Evolutionary conservation across 345 rosid species (phyloP).

Genomic region (Aquilaria yunnanensis): DNA sequence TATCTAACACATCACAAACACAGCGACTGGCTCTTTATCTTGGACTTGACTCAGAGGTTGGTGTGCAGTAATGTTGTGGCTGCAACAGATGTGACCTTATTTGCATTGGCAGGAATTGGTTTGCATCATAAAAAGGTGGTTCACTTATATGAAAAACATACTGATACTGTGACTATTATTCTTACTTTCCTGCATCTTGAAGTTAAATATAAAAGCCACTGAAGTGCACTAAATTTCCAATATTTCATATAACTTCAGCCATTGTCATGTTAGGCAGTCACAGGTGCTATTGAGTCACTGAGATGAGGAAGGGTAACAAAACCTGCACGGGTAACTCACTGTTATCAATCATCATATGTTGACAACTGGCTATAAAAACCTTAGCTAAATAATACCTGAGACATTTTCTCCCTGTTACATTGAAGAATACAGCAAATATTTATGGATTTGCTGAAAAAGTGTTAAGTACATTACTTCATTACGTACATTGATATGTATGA

Average conservation of each 20-base stretch:
- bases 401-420: too few species aligned
- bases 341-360: too few species aligned
- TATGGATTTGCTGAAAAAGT: too few species aligned
- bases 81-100: conserved; percentile 80
- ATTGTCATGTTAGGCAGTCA: neutral
- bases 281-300: too few species aligned
- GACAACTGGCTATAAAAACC: too few species aligned
- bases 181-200: neutral
- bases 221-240: neutral
- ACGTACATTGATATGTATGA: too few species aligned
- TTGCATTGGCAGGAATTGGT: conserved; percentile 93
- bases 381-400: too few species aligned
- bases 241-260: neutral
- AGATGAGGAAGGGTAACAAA: too few species aligned
- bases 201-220: neutral
- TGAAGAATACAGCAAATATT: too few species aligned
- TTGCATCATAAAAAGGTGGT: conserved; percentile 61
- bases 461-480: too few species aligned
- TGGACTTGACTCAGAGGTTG: conserved; percentile 15
- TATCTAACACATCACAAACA: neutral
- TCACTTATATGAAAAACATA: conserved; percentile 9
- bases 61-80: conserved; percentile 89
- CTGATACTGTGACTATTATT: neutral
- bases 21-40: conserved; percentile 1
- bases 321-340: too few species aligned